Evolutionary conservation across 2,329 filamentous ascomycete species (phyloP), one percentile per base, ranked within the genome.

Genomic region (Stemphylium vesicarium): DNA sequence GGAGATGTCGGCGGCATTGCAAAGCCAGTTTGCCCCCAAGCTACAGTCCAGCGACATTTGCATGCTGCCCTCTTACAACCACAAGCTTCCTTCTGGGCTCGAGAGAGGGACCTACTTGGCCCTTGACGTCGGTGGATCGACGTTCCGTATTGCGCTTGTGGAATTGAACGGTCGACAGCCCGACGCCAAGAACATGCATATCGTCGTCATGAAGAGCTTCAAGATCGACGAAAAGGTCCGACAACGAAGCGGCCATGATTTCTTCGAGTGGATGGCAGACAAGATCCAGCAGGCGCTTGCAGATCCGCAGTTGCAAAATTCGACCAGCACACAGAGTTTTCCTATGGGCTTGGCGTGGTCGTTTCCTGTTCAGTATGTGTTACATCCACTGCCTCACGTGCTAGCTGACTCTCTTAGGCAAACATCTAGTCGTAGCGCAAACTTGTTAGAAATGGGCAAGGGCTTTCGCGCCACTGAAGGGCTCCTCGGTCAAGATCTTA

Each of bases 201-300:
- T 87, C 50, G 73, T 83, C 47, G 78, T 78, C 53, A 84, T 85
- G 72, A 77, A 79, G 33, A 81, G 79, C 39, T 84, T 80, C 62
- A 76, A 76, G 43, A 88, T 88, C 59, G 82, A 85, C 65, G 80
- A 84, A 56, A 66, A 73, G 12, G 81, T 87, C 43, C 82, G 84
- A 46, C 72, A 79, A 40, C 72, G 88, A 55, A 76, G 80, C 52
- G 85, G 85, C 2, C 79, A 78, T 20, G 75, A 78, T 1, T 88
- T 88, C 70, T 88, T 88, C 67, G 84, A 87, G 67, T 88, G 86
- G 86, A 87, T 88, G 81, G 86, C 85, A 5, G 78, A 78, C 42
- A 80, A 81, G 56, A 86, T 88, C 52, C 79, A 81, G 38, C 77
- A 80, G 8, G 83, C 84, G 71, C 73, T 88, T 42, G 71, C 66